Base-by-base conservation (phyloP, 352 stramenopile genomes). In the Pythium aquatile region DNA sequence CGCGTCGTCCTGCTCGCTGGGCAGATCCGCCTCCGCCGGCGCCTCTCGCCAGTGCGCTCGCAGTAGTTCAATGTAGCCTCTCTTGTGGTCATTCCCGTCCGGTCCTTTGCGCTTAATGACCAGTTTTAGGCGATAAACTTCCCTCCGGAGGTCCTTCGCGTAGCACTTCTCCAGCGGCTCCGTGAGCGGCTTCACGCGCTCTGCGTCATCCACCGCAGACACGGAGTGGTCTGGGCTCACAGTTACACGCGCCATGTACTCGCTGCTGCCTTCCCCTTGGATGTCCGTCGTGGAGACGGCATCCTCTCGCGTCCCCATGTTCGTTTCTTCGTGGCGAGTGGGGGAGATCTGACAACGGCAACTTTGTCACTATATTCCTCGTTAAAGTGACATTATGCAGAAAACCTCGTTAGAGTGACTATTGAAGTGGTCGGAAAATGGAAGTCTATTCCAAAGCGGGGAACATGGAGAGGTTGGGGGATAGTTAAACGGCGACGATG, bases 51-150 rank as follows among this genome's bases (percentile, higher is more conserved):
- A 53, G 37, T 73, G 14, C 24, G 28, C 46, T 10, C 73, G 76
- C 17, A 83, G 55, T 26, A 83, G 68, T 32, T 56, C 61, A 1
- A 83, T 77, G 63, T 79, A 78, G 13, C 76, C 73, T 3, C 46
- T 48, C 55, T 81, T 83, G 61, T 76, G 66, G 48, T 79, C 71
- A 46, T 79, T 83, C 26, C 46, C 32, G 4, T 58, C 63, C 3
- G 60, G 40, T 7, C 73, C 73, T 20, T 61, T 53, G 11, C 71
- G 59, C 39, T 66, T 64, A 32, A 83, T 48, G 30, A 60, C 63
- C 26, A 83, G 61, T 42, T 79, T 77, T 44, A 79, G 58, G 1
- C 71, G 76, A 28, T 66, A 72, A 20, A 76, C 70, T 32, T 83
- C 76, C 16, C 49, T 57, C 14, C 73, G 71, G 66, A 83, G 26